These are phyloP conservation scores for Kalanchoe fedtschenkoi DNA, from an alignment of 164 flowering plant species.

Conservation along the genomic window DNA sequence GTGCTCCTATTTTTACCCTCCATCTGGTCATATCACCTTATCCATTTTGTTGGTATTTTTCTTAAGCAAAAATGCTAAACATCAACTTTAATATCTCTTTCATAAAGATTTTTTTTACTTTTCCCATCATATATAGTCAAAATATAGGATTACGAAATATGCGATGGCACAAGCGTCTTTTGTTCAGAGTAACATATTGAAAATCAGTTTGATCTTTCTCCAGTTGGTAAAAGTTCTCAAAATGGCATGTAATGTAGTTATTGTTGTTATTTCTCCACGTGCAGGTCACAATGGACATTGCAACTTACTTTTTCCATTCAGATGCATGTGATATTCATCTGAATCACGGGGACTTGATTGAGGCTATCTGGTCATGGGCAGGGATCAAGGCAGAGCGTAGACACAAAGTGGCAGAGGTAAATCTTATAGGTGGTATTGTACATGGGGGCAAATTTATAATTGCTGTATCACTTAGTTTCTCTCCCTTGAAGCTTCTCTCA, in stretches of 20 bases:
- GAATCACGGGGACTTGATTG: conserved; percentile 69
- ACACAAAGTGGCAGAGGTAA: conserved; percentile 83
- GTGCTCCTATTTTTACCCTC: conserved; percentile 19
- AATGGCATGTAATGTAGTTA: neutral
- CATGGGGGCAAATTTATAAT: neutral
- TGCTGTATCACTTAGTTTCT: conserved; percentile 8
- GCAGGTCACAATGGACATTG: conserved; percentile 71
- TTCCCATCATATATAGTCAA: neutral
- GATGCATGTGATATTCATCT: conserved; percentile 70
- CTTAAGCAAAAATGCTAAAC: neutral
- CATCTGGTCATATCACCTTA: neutral
- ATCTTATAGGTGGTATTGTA: neutral
- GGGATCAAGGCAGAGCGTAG: conserved; percentile 70
- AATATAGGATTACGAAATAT: neutral
- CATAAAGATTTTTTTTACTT: neutral
- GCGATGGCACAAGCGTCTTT: neutral
- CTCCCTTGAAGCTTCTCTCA: conserved; percentile 60
- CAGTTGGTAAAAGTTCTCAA: no score
- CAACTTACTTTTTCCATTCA: conserved; percentile 34
- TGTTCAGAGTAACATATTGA: neutral
- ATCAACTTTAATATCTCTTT: neutral
- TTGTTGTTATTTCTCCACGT: neutral
- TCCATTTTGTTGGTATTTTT: neutral
- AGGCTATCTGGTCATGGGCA: conserved; percentile 88
- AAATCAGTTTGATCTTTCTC: no score